These are phyloP conservation scores for Cryphonectria naterciae DNA, from an alignment of 2,329 filamentous ascomycete genomes.

Conservation along the genomic window DNA sequence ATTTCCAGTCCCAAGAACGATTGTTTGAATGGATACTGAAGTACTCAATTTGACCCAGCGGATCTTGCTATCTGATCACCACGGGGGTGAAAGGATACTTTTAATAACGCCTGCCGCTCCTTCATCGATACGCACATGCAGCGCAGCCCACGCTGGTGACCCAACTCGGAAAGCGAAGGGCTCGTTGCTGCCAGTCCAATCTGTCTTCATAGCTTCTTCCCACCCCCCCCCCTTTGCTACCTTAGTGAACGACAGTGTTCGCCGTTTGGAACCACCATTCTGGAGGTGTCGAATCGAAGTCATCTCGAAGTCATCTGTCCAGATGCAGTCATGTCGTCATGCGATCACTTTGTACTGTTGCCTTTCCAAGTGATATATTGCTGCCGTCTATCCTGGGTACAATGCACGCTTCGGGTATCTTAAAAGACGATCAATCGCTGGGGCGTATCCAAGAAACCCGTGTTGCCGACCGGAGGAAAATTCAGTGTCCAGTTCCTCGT, in stretches of 20 bases:
- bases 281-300: neutral
- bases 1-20: neutral
- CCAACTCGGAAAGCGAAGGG: neutral
- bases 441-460: neutral
- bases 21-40: neutral
- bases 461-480: constrained; percentile 1
- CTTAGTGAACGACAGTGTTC: no score
- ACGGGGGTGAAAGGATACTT: neutral
- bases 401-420: constrained; percentile 27
- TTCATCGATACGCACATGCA: neutral
- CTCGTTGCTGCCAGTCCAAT: neutral
- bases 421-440: constrained; percentile 10
- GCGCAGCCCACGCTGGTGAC: neutral
- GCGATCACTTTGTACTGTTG: constrained; percentile 10
- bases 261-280: neutral
- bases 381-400: constrained; percentile 21
- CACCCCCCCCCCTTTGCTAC: no score
- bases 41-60: neutral
- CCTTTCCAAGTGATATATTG: constrained; percentile 8
- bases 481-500: neutral
- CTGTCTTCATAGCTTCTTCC: no score
- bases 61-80: neutral
- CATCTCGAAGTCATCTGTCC: neutral
- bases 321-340: constrained; percentile 8
- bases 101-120: neutral